A percentile compares a stretch with the other conserved stretches of the same genome.
Conservation (phyloP, 257 asterid genomes). For the Capsicum chinense region DNA sequence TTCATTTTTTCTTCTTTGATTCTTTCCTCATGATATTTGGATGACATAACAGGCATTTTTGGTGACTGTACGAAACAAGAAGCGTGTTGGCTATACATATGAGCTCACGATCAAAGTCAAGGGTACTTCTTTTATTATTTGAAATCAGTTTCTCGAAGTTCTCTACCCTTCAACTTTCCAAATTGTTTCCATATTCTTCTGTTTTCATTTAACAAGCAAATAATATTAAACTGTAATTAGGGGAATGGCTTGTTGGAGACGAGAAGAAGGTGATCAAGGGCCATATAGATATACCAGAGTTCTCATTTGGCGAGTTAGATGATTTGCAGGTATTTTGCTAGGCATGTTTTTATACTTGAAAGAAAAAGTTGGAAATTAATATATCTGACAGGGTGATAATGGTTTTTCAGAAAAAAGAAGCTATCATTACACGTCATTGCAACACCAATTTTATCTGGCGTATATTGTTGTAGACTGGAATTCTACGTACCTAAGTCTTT, state of each 20-base stretch:
- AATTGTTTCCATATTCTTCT: background rate
- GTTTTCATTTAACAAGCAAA: conserved; percentile 8
- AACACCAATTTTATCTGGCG: background rate
- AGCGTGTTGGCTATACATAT: conserved; percentile 91
- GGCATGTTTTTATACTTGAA: background rate
- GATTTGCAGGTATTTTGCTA: conserved; percentile 73
- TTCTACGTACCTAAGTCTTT: background rate
- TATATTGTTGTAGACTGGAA: background rate
- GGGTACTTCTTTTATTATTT: conserved; percentile 51
- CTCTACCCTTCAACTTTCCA: background rate
- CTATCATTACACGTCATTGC: background rate
- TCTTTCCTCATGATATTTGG: background rate
- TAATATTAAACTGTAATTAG: conserved; percentile 38
- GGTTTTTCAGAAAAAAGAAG: background rate
- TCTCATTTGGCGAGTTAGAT: conserved; percentile 91
- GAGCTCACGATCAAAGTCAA: conserved; percentile 74
- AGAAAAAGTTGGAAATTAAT: background rate
- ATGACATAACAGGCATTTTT: conserved; percentile 68
- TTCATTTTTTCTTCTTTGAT: background rate
- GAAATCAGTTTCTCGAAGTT: background rate
- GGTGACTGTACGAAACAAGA: conserved; percentile 88
- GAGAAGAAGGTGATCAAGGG: conserved; percentile 76
- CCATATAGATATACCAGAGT: conserved; percentile 72
- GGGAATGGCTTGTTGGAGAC: conserved; percentile 82
- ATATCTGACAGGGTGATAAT: background rate